Percentiles rank a stretch among this genome's conserved stretches.
These are phyloP conservation scores for Skeletonema tropicum DNA, from an alignment of 108 stramenopile genomes.

Conservation along the genomic window DNA sequence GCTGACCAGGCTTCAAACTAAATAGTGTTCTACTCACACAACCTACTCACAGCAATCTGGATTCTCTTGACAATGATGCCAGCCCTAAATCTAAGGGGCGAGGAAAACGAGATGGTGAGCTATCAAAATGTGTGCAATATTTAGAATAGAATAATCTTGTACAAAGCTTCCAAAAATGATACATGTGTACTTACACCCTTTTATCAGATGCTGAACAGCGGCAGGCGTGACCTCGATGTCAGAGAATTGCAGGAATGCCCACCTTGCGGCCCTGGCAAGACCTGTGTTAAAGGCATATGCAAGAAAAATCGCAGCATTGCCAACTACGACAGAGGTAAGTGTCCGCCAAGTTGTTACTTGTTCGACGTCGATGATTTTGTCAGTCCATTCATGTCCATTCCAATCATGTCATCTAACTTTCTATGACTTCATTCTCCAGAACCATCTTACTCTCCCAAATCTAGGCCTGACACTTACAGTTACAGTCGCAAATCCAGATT, in stretches of 20 bases:
- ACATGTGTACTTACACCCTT: not conserved
- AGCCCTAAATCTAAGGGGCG: not conserved
- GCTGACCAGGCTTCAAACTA: not conserved
- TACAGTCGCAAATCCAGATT: no score
- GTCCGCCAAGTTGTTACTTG: no score
- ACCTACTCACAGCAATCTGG: not conserved
- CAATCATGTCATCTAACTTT: no score
- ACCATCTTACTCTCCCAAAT: no score
- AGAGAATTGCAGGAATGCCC: not conserved
- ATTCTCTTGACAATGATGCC: not conserved
- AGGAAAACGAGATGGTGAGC: not conserved
- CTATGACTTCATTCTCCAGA: no score
- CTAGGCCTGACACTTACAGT: no score
- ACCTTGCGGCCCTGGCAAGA: no score
- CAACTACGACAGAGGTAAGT: not conserved
- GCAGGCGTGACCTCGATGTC: not conserved
- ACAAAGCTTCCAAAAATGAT: not conserved
- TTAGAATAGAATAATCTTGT: not conserved
- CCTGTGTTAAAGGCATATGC: not conserved
- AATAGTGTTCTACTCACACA: not conserved
- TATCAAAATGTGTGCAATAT: not conserved
- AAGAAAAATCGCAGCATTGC: no score
- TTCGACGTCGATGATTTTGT: no score
- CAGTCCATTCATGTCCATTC: no score
- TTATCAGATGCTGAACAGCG: not conserved